Percentiles rank a stretch among this genome's conserved stretches.
phyloP scores from a whole-genome alignment of 495 filamentous ascomycete species.

The Bathelium albidoporum region DNA sequence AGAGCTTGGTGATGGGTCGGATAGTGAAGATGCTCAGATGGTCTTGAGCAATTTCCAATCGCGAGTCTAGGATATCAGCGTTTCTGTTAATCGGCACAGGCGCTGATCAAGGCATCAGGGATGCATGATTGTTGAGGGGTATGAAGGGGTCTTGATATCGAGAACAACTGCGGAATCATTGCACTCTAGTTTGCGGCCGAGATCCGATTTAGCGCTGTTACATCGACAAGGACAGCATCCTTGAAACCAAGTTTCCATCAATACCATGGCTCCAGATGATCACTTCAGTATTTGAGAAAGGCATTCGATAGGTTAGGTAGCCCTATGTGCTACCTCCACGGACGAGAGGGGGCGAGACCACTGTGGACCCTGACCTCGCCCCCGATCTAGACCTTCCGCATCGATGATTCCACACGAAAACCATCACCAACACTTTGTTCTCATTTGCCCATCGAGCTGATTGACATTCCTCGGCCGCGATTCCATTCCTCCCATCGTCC shows the following conservation, averaged over 20 bases:
- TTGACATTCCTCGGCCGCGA: not conserved
- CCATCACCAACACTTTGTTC: not conserved
- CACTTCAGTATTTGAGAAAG: not conserved
- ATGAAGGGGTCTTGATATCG: no score
- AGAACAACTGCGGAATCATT: no score
- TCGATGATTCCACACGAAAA: not conserved
- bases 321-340: no score
- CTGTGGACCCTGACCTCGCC: not conserved
- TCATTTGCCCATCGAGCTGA: not conserved
- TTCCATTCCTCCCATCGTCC: not conserved
- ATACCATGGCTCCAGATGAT: no score
- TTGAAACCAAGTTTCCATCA: no score
- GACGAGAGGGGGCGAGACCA: not conserved
- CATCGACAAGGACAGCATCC: no score
- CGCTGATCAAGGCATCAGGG: no score
- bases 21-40: conserved; percentile 4
- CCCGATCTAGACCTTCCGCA: not conserved
- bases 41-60: conserved; percentile 4
- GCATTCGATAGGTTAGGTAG: no score
- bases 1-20: not conserved
- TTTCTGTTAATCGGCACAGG: not conserved
- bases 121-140: not conserved
- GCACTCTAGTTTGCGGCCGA: no score
- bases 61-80: not conserved
- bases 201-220: no score